These are phyloP conservation scores for Agrocybe pediades DNA, from an alignment of 768 basidiomycete genomes.

Conservation along the genomic window DNA sequence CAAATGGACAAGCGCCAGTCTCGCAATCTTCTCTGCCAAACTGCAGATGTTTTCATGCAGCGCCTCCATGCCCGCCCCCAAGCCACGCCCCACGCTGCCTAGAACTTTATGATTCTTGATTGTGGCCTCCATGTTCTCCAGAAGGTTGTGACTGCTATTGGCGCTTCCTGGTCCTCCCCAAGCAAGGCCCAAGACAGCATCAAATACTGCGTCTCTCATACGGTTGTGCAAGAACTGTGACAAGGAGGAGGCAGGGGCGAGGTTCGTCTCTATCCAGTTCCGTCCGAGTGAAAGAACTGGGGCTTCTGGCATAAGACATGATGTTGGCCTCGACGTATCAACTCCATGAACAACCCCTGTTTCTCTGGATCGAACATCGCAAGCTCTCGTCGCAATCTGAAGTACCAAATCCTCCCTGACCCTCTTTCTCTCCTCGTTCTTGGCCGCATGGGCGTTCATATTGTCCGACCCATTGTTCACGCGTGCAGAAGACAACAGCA, in stretches of 20 bases:
- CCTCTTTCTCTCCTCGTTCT: constrained; percentile 48
- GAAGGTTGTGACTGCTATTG: not conserved
- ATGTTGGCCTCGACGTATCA: not conserved
- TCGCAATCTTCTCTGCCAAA: constrained; percentile 71
- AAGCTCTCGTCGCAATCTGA: constrained; percentile 75
- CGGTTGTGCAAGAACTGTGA: constrained; percentile 61
- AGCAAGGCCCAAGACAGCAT: constrained; percentile 60
- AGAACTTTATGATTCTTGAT: constrained; percentile 4
- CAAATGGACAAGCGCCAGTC: constrained; percentile 73
- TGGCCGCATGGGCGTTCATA: constrained; percentile 5
- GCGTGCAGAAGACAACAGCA: constrained; percentile 16
- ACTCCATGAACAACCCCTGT: not conserved
- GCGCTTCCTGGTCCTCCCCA: constrained; percentile 33
- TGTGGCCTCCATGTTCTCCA: not conserved
- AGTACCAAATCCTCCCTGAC: constrained; percentile 69
- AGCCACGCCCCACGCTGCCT: constrained; percentile 28
- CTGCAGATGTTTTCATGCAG: constrained; percentile 68
- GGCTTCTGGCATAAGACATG: constrained; percentile 1
- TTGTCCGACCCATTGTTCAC: constrained; percentile 7
- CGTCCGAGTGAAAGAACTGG: constrained; percentile 54
- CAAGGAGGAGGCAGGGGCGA: constrained; percentile 61
- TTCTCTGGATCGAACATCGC: constrained; percentile 30
- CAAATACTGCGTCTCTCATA: constrained; percentile 64
- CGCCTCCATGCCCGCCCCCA: constrained; percentile 69
- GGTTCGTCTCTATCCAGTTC: constrained; percentile 72